Percentiles rank a stretch among this genome's conserved stretches.
phyloP scores from a whole-genome alignment of 2,329 filamentous ascomycete species.

The Ceratocystiopsis sp. region DNA sequence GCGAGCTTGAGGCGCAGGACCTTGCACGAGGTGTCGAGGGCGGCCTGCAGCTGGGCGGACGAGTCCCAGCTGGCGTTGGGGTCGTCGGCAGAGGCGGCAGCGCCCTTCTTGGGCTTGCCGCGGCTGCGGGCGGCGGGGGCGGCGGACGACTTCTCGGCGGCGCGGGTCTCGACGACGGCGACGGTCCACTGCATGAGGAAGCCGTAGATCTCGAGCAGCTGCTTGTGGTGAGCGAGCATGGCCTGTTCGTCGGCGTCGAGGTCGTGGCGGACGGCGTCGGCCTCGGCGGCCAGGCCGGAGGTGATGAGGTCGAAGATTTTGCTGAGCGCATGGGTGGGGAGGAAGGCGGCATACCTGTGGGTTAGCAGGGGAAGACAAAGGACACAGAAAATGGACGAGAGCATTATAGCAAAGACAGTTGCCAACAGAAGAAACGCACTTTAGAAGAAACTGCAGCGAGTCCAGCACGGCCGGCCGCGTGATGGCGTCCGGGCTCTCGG shows the following conservation, averaged over 20 bases:
- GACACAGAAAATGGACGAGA: constrained; percentile 23
- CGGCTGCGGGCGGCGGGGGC: constrained; percentile 54
- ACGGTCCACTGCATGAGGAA: constrained; percentile 93
- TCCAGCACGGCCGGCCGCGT: constrained; percentile 67
- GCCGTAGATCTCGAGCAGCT: constrained; percentile 80
- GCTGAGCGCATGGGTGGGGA: constrained; percentile 70
- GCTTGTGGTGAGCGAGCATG: constrained; percentile 70
- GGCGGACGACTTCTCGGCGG: constrained; percentile 70
- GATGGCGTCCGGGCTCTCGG: constrained; percentile 81
- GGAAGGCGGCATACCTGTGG: constrained; percentile 58
- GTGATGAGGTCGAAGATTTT: constrained; percentile 86
- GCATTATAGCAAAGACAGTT: too few species aligned
- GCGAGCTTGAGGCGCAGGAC: constrained; percentile 82
- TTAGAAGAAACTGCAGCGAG: constrained; percentile 86
- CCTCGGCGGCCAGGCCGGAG: constrained; percentile 70
- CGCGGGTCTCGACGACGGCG: constrained; percentile 83
- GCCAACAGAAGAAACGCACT: constrained; percentile 49
- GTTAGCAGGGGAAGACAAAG: constrained; percentile 7
- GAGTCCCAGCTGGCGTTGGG: constrained; percentile 82
- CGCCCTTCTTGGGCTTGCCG: constrained; percentile 53
- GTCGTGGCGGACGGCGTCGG: constrained; percentile 70
- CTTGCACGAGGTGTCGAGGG: constrained; percentile 89
- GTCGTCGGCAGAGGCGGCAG: constrained; percentile 24
- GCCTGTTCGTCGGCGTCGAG: constrained; percentile 88
- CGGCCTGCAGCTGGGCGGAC: constrained; percentile 67